These are phyloP conservation scores for Galeopsis tetrahit DNA, from an alignment of 257 asterid species.

Conservation along the genomic window DNA sequence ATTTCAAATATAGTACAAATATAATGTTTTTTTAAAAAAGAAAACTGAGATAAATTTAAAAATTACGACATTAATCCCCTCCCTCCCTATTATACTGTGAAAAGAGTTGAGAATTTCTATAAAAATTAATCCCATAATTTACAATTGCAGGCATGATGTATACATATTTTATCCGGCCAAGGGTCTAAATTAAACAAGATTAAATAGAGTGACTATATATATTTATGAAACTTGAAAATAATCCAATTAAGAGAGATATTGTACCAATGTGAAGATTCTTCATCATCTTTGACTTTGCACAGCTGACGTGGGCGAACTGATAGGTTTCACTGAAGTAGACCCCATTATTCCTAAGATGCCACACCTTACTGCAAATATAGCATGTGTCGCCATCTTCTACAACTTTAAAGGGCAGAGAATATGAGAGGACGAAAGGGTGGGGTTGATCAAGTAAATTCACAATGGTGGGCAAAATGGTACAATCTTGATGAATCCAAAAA, in stretches of 20 bases:
- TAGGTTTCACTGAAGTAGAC: background rate
- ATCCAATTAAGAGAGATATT: background rate
- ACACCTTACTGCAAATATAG: background rate
- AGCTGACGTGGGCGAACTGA: background rate
- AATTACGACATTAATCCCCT: too few species aligned
- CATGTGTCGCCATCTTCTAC: background rate
- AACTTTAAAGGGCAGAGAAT: background rate
- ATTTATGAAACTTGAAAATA: too few species aligned
- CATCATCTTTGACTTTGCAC: background rate
- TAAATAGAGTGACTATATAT: too few species aligned
- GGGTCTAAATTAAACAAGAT: too few species aligned
- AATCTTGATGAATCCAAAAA: conserved; percentile 28
- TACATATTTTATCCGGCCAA: too few species aligned
- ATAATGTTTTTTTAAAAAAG: too few species aligned
- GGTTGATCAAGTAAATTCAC: background rate
- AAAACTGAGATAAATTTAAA: too few species aligned
- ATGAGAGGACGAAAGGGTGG: background rate
- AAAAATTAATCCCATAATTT: too few species aligned
- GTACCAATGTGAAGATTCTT: background rate
- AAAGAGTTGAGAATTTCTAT: too few species aligned
- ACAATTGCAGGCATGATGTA: too few species aligned
- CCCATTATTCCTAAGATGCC: background rate
- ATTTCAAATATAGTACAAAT: too few species aligned
- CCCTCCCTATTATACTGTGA: too few species aligned
- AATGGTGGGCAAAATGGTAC: background rate